Base-by-base conservation (phyloP, 2,329 filamentous ascomycete genomes). In the Neopestalotiopsis sp. region DNA sequence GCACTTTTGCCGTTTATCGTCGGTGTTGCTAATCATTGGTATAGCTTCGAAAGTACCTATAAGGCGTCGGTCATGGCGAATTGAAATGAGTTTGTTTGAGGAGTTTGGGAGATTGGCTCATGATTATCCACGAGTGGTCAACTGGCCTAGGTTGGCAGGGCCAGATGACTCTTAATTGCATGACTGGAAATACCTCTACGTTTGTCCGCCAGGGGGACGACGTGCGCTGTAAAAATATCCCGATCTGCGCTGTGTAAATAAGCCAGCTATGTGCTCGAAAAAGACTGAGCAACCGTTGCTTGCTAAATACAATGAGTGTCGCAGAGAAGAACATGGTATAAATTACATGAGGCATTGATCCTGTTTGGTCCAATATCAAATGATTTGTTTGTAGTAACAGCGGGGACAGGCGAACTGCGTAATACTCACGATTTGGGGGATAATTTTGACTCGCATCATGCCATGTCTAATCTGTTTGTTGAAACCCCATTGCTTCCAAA, bases 41-140 rank as follows among this genome's bases (percentile, higher is more conserved):
- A 30, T 40, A 70, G 63, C 66, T 71, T 60, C 70, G 67, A 24
- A 65, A 63, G 60, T 56, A 69, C 59, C 28, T 56, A 9, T 70
- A 40, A 68, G 32, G 30, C 10, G 61, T 34, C 30, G 34, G 20
- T 17, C 7, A 12, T 17, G 24, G 56, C 24, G 65, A n/a, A 32
- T n/a, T 17, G 28, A 30, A 13, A 14, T 30, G 20, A 38, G 58
- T 28, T 24, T 59, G 13, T 49, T 49, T 60, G 56, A 10, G 32
- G 56, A 49, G 56, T 60, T 66, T 4, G 42, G 52, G 65, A 45
- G 6, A 17, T 40, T 45, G 59, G 56, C 24, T 17, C n/a, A 59
- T 38, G 56, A 49, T 60, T 59, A 52, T 67, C 24, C 30, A 42
- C 20, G 52, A 60, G 49, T 20, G 64, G 42, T 59, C 56, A n/a